Evolutionary conservation across 352 stramenopile genomes (phyloP), one percentile per base, ranked within the genome.

Genomic region (Phytopythium kandeliae): DNA sequence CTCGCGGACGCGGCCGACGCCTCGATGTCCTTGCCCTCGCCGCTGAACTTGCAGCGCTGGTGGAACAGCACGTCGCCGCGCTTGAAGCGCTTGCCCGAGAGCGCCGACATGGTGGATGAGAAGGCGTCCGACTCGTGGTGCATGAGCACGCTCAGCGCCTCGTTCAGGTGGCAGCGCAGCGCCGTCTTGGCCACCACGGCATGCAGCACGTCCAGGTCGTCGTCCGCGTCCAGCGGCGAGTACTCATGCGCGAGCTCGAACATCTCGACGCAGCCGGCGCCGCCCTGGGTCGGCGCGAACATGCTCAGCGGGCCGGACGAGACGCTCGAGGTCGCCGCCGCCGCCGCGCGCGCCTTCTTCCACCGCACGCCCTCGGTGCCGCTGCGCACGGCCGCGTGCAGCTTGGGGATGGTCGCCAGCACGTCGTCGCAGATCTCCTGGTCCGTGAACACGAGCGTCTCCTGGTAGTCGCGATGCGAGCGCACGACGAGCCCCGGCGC

Each of bases 391-490:
- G 70, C 72, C 17, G 60, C 54, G 45, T 76, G 65, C 34, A 86
- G 60, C 62, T 83, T 83, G 26, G 70, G 63, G 48, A 86, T 73
- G 36, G 75, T 83, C 2, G 65, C 63, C n/a, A 86, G 55, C 34
- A 85, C 62, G 48, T 86, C 72, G 54, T 78, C 68, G 42, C 65
- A 74, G 58, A 86, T 70, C 55, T 85, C 57, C 35, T 85, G 65
- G 47, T 78, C 65, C 42, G 71, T 61, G 54, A 86, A 69, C 48
- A 77, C 61, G 24, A 77, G 42, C 11, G 42, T 68, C 40, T 74
- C 58, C 15, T 49, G 33, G 25, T 60, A 60, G 37, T 65, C 55
- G 36, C 46, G 33, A 12, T 60, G 54, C 12, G 45, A 60, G 35
- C 58, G 60, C 26, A 71, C 49, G 10, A 63, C 46, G 35, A 71